Base-by-base conservation (phyloP, 805 yeast species). In the Hanseniaspora lindneri region DNA sequence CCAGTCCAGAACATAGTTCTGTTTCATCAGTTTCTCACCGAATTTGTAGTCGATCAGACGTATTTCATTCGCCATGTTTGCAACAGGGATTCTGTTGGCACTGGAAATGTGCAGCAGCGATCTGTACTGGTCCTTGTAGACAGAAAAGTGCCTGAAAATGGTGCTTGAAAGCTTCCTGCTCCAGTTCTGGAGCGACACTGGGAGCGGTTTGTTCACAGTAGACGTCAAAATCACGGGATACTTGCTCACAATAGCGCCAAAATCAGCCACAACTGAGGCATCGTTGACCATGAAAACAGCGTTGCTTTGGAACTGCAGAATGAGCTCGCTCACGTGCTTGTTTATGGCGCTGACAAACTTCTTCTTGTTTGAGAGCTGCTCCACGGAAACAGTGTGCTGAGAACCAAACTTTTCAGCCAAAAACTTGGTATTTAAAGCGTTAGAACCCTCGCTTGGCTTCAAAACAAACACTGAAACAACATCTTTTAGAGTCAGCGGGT, bases 1-100 rank as follows among this genome's bases (percentile, higher is more conserved):
- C 97, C 98, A 92, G 97, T 98, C 92, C 27, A 94, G 66, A 5
- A 89, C 80, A 35, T 83, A 74, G 52, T 78, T 76, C 41, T 76
- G 74, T 41, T 76, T 71, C 17, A 68, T 68, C 49, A 92, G 70
- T 44, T 79, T 71, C 57, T 98, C 71, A 0, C 97, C 94, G 62
- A 85, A 92, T 49, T 79, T 79, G 36, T 89, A 73, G 62, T 92
- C 99, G 51, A 89, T 82, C 14, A 42, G 34, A 17, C 44, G 19
- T 4, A 39, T 25, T 24, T 49, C 43, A 39, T 39, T 30, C 5
- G 24, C 25, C 17, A 43, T 20, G 13, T 39, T 39, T 8, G 42
- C 41, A 3, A 46, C 16, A 9, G 49, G 49, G 8, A 46, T 19
- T 13, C 32, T 46, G 17, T 46, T 46, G 24, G 39, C 30, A 30